These are phyloP conservation scores for Trichoderma sp. DNA, from an alignment of 2,329 filamentous ascomycete species.

Conservation along the genomic window DNA sequence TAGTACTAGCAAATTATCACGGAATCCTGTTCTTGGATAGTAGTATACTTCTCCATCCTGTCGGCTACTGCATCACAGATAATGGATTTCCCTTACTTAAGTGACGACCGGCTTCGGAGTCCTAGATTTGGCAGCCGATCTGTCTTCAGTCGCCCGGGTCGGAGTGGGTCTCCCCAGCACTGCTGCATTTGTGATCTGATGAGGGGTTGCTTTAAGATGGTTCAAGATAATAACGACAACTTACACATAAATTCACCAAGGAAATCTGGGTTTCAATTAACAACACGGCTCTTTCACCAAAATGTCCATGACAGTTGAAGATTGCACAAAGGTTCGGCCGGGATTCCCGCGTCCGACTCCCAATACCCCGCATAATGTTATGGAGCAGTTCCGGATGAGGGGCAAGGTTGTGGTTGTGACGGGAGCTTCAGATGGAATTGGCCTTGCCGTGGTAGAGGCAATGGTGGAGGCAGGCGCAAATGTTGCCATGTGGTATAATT, in stretches of 20 bases:
- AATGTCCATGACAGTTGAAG: constrained; percentile 20
- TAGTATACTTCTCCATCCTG: too few species aligned
- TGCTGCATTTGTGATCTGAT: not conserved
- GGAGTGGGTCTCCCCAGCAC: constrained; percentile 4
- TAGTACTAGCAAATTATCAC: not conserved
- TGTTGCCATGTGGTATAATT: constrained; percentile 18
- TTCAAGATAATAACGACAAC: not conserved
- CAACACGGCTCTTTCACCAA: not conserved
- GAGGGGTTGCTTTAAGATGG: constrained; percentile 9
- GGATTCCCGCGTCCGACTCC: constrained; percentile 16
- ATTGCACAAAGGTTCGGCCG: constrained; percentile 5
- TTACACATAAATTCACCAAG: not conserved
- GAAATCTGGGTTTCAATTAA: not conserved
- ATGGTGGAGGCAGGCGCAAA: constrained; percentile 15
- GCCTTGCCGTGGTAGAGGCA: constrained; percentile 7
- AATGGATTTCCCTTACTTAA: not conserved
- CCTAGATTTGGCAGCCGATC: not conserved
- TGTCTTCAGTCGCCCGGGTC: not conserved
- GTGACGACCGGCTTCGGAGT: not conserved
- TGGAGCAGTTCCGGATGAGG: constrained; percentile 20
- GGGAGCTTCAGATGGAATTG: constrained; percentile 15
- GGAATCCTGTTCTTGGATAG: not conserved
- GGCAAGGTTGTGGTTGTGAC: constrained; percentile 16
- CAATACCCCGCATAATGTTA: constrained; percentile 3
- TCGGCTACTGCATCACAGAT: too few species aligned